Base-by-base conservation (phyloP, 2,329 filamentous ascomycete species). In the Diaporthe helianthi region DNA sequence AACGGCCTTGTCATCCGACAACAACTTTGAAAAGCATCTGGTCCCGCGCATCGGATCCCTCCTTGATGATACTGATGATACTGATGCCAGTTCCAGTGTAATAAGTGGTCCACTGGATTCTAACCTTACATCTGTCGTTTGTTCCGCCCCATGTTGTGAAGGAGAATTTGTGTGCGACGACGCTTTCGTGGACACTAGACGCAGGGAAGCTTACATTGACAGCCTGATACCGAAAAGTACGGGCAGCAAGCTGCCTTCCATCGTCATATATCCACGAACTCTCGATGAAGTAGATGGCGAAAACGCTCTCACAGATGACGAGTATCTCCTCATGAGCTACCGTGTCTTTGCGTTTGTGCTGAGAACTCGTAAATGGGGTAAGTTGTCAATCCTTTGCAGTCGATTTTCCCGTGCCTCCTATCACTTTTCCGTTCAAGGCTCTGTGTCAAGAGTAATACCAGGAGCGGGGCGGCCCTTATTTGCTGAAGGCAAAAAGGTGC, bases 261-360 rank as follows among this genome's bases (percentile, higher is more conserved):
- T 73, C 2, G 41, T 52, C 2, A 44, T 73, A 1, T 67, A 65
- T 49, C 70, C 73, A 8, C 69, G 65, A 4, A 4, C 29, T 1
- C 41, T 73, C 15, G 51, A 52, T 5, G 73, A 73, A 6, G 29
- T 64, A 22, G 67, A 47, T 2, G 47, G 17, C 2, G 29, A 44
- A 2, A 33, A 70, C 9, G 8, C 46, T 17, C 49, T 73, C 6
- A 67, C 58, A 1, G 74, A 77, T 1, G 74, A 75, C 22, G 77
- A 79, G 33, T 49, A 75, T 0, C 19, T 78, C 0, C 75, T 80
- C 36, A 79, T 80, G 74, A 73, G 74, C 1, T 74, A 76, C n/a
- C 72, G 77, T 0, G 77, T 80, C 1, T 79, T 78, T 69, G 79
- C 74, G 0, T 81, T 79, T 33, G 72, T 79, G 0, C 66, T 81